These are phyloP conservation scores for Alternaria arborescens DNA, from an alignment of 2,329 filamentous ascomycete species.

Conservation along the genomic window DNA sequence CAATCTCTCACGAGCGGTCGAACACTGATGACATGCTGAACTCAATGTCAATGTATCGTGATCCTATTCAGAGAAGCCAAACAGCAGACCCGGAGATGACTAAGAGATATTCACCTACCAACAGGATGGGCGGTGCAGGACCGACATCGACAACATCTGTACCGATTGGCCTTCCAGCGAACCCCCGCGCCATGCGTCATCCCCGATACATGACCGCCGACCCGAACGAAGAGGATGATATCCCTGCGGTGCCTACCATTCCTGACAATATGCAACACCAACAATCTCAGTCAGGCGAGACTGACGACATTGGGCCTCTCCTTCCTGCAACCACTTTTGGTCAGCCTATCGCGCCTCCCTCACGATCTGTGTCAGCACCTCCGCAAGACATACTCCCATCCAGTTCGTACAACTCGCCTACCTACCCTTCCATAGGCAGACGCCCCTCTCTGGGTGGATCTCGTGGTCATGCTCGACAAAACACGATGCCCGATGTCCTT, in stretches of 20 bases:
- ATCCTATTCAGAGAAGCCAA: conserved; percentile 64
- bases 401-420: conserved; percentile 36
- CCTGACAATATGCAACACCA: conserved; percentile 58
- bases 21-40: conserved; percentile 54
- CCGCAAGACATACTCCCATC: conserved; percentile 52
- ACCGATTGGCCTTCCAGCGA: conserved; percentile 83
- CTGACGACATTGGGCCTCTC: conserved; percentile 58
- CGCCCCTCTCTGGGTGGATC: conserved; percentile 49
- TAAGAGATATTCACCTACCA: conserved; percentile 49
- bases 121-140: conserved; percentile 39
- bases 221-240: conserved; percentile 58
- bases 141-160: conserved; percentile 60
- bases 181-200: conserved; percentile 88
- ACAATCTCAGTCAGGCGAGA: conserved; percentile 34
- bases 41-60: conserved; percentile 46
- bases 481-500: conserved; percentile 53
- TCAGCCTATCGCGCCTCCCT: conserved; percentile 45
- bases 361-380: conserved; percentile 59
- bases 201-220: conserved; percentile 72
- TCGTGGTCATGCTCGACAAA: conserved; percentile 53
- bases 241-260: conserved; percentile 64
- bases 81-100: conserved; percentile 69
- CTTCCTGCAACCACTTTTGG: conserved; percentile 59
- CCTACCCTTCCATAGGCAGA: conserved; percentile 36
- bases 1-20: conserved; percentile 44